phyloP scores from a whole-genome alignment of 2,329 filamentous ascomycete genomes.

The Pseudopithomyces chartarum region DNA sequence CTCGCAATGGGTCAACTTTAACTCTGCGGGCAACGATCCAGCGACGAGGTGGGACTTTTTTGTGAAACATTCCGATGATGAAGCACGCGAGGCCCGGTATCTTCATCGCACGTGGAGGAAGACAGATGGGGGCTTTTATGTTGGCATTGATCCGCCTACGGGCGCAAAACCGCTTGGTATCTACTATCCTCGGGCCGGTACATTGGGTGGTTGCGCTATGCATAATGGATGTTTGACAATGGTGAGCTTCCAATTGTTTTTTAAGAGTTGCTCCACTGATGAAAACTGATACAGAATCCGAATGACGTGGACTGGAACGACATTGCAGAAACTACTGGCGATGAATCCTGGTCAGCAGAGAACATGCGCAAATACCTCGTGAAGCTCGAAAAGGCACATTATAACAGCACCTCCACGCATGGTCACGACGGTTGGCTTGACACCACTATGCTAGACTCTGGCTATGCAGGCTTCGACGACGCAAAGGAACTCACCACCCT shows the following conservation, averaged over 20 bases:
- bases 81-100: constrained; percentile 57
- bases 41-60: constrained; percentile 66
- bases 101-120: constrained; percentile 63
- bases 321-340: constrained; percentile 61
- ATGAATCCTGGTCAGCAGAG: constrained; percentile 55
- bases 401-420: constrained; percentile 50
- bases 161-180: constrained; percentile 58
- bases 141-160: constrained; percentile 56
- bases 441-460: constrained; percentile 54
- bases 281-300: constrained; percentile 54
- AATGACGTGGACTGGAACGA: constrained; percentile 62
- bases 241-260: constrained; percentile 55
- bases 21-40: constrained; percentile 60
- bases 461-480: constrained; percentile 56
- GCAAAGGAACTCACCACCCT: constrained; percentile 56
- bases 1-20: constrained; percentile 55
- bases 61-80: constrained; percentile 62
- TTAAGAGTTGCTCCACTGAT: not conserved
- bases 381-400: constrained; percentile 57
- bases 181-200: constrained; percentile 63
- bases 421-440: constrained; percentile 61
- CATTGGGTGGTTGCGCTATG: constrained; percentile 62
- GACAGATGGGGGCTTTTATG: constrained; percentile 33
- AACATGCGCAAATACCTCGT: constrained; percentile 63
- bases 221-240: constrained; percentile 65